These are phyloP conservation scores for Colletotrichum viniferum DNA, from an alignment of 2,329 filamentous ascomycete genomes.

Conservation along the genomic window DNA sequence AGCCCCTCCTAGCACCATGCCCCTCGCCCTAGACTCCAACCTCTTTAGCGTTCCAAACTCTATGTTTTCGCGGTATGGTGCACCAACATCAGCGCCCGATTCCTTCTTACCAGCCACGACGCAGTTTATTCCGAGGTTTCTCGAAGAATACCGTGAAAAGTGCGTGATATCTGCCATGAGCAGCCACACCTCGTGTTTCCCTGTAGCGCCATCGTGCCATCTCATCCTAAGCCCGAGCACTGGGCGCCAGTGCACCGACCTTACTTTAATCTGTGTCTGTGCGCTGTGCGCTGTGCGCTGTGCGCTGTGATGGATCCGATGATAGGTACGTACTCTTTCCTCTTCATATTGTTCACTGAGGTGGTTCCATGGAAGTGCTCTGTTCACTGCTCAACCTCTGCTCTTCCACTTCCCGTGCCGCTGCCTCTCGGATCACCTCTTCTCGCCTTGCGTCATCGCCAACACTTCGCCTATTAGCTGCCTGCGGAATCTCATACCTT, in stretches of 20 bases:
- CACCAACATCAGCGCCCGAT: not conserved
- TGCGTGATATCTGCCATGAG: not conserved
- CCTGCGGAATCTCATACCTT: not conserved
- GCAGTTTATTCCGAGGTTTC: not conserved
- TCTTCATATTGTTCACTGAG: not conserved
- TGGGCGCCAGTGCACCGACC: not conserved
- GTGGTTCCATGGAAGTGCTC: not conserved
- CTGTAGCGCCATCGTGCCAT: not conserved
- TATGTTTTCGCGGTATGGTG: not conserved
- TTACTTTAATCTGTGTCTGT: not conserved
- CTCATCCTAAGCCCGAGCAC: not conserved
- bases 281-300: not conserved
- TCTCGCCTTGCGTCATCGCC: not conserved
- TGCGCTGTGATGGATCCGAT: not conserved
- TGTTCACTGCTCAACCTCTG: not conserved
- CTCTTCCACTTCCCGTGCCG: not conserved
- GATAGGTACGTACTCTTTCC: not conserved
- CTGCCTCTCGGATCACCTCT: not conserved
- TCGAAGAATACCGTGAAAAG: not conserved
- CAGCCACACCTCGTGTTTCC: constrained; percentile 1
- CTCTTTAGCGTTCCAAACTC: not conserved
- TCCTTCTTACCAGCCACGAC: not conserved
- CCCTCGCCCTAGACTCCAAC: not conserved
- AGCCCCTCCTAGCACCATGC: not conserved
- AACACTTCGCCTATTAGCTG: not conserved